phyloP scores from a whole-genome alignment of 2,329 filamentous ascomycete genomes.

The Orbilia javanica region DNA sequence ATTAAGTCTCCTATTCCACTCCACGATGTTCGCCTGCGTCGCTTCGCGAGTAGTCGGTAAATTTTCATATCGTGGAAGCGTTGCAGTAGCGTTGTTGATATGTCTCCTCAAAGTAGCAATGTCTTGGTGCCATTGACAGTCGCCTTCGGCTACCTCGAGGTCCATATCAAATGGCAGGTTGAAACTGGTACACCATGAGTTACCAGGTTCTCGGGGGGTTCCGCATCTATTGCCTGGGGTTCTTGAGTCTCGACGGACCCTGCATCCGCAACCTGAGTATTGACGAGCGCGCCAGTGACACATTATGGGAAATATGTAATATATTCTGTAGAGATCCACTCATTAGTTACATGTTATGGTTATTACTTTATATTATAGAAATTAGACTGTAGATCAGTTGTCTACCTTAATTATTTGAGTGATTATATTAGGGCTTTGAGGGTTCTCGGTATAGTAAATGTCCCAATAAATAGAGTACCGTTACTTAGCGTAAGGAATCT shows the following conservation, averaged over 20 bases:
- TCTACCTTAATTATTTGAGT: background rate
- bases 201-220: background rate
- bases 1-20: background rate
- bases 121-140: background rate
- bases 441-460: too few relatives aligned
- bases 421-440: background rate
- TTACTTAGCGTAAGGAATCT: background rate
- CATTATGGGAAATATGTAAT: background rate
- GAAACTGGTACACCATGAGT: background rate
- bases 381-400: too few relatives aligned
- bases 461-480: too few relatives aligned
- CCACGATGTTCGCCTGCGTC: background rate
- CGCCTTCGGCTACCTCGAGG: background rate
- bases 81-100: background rate
- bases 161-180: background rate
- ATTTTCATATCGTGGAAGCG: background rate
- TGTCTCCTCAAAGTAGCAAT: background rate
- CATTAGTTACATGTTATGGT: background rate
- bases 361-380: background rate
- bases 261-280: background rate
- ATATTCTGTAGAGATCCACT: background rate
- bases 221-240: slow-evolving; percentile 3
- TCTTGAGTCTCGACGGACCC: background rate
- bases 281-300: slow-evolving; percentile 14
- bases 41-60: background rate